These are phyloP conservation scores for Dictyostelium capitatum DNA, from an alignment of 78 protist genomes.

Conservation along the genomic window DNA sequence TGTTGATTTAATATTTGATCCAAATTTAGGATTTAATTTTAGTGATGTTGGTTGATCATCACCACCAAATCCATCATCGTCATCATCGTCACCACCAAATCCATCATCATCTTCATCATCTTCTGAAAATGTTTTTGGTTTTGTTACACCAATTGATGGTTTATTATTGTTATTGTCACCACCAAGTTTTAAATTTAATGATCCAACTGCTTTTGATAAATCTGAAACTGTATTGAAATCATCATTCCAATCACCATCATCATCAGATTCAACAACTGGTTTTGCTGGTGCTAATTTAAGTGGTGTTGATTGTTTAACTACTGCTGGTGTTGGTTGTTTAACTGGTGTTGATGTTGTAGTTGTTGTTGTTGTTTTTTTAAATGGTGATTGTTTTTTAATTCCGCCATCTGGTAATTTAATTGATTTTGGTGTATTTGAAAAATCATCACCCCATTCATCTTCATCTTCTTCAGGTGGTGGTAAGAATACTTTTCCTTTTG, in stretches of 20 bases:
- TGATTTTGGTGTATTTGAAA: slow-evolving; percentile 67
- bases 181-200: not conserved
- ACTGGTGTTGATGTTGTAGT: slow-evolving; percentile 2
- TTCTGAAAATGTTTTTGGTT: slow-evolving; percentile 3
- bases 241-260: slow-evolving; percentile 80
- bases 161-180: slow-evolving; percentile 34
- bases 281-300: slow-evolving; percentile 34
- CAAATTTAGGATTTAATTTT: slow-evolving; percentile 37
- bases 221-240: slow-evolving; percentile 82
- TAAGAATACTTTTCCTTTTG: slow-evolving; percentile 22
- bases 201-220: slow-evolving; percentile 33
- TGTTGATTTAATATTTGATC: not conserved
- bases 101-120: slow-evolving; percentile 1
- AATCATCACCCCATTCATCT: slow-evolving; percentile 81
- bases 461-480: slow-evolving; percentile 77
- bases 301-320: not conserved
- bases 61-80: slow-evolving; percentile 6
- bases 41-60: slow-evolving; percentile 60
- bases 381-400: slow-evolving; percentile 5
- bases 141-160: not conserved
- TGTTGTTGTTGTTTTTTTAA: not conserved
- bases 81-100: slow-evolving; percentile 49
- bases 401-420: slow-evolving; percentile 45
- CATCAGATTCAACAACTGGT: slow-evolving; percentile 24
- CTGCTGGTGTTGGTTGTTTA: not conserved